These are phyloP conservation scores for Tausonia pullulans DNA, from an alignment of 1,284 basidiomycete species.

Conservation along the genomic window DNA sequence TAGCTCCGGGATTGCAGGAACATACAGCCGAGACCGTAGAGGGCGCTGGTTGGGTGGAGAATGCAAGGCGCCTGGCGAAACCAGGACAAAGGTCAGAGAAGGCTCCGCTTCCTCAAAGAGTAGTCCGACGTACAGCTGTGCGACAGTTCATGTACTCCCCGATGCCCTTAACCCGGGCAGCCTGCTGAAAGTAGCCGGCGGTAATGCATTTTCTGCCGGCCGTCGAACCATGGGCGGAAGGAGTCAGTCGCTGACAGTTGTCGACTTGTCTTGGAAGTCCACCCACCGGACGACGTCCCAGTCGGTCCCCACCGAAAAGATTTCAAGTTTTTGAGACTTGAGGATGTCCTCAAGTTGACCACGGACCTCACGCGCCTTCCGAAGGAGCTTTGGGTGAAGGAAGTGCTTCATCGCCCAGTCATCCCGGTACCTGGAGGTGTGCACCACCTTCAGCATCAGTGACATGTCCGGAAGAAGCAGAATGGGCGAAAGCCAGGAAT, in stretches of 20 bases:
- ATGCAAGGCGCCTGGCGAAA: constrained; percentile 32
- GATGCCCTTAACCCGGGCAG: constrained; percentile 93
- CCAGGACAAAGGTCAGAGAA: neutral
- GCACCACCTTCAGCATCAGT: too few species aligned
- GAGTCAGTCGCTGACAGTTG: neutral
- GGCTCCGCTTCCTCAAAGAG: neutral
- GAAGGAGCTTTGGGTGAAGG: constrained; percentile 85
- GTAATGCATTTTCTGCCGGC: constrained; percentile 79
- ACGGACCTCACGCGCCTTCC: constrained; percentile 94
- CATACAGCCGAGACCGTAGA: constrained; percentile 91
- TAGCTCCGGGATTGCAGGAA: constrained; percentile 15
- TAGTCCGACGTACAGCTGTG: constrained; percentile 50
- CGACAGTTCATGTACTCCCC: constrained; percentile 97
- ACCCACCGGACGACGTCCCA: constrained; percentile 78
- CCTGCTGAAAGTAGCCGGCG: constrained; percentile 98
- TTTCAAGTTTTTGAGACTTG: constrained; percentile 90
- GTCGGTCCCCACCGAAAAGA: constrained; percentile 83
- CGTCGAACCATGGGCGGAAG: constrained; percentile 1
- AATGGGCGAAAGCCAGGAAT: neutral
- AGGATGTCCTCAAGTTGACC: constrained; percentile 95
- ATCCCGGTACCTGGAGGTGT: constrained; percentile 50
- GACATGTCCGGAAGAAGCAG: constrained; percentile 33
- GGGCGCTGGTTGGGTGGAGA: constrained; percentile 87
- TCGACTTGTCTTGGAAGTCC: neutral
- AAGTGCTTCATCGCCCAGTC: constrained; percentile 93